Percentiles rank a stretch among this genome's conserved stretches.
Evolutionary conservation across 306 rosid genomes (phyloP).

Genomic region (Rosa rugosa): DNA sequence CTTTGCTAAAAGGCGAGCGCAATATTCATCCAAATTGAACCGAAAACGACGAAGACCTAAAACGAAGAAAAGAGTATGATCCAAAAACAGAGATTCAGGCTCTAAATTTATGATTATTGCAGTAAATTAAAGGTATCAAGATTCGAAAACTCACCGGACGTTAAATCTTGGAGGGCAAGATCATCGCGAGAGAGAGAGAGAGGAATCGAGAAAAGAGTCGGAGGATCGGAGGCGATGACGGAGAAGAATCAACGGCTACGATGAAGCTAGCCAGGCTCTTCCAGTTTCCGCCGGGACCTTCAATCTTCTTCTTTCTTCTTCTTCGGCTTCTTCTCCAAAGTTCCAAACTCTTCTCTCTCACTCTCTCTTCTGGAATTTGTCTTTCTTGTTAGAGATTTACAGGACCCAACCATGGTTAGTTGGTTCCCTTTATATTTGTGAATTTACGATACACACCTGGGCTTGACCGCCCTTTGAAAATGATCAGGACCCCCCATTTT

Average conservation of each 20-base stretch:
- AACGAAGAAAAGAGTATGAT: not conserved
- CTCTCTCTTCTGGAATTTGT: not conserved
- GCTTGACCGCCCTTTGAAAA: not conserved
- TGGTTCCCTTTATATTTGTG: not conserved
- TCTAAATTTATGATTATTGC: not conserved
- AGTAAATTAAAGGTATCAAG: not conserved
- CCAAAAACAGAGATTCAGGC: not conserved
- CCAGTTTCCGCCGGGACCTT: not conserved
- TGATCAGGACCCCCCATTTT: not conserved
- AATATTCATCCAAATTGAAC: not conserved
- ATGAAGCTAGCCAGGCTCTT: not conserved
- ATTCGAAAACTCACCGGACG: not conserved
- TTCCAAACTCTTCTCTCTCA: not conserved
- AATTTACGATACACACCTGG: not conserved
- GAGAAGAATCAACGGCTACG: constrained; percentile 15
- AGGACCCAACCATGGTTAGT: not conserved
- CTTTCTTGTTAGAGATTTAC: not conserved
- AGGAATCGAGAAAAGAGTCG: not conserved
- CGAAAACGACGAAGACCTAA: not conserved
- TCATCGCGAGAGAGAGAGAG: not conserved
- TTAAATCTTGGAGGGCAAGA: not conserved
- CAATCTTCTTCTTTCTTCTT: not conserved
- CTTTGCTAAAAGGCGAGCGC: not conserved
- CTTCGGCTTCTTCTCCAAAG: not conserved
- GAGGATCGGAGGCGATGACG: not conserved